These are phyloP conservation scores for Pyrenochaeta sp. DNA, from an alignment of 2,329 filamentous ascomycete genomes.

Conservation along the genomic window DNA sequence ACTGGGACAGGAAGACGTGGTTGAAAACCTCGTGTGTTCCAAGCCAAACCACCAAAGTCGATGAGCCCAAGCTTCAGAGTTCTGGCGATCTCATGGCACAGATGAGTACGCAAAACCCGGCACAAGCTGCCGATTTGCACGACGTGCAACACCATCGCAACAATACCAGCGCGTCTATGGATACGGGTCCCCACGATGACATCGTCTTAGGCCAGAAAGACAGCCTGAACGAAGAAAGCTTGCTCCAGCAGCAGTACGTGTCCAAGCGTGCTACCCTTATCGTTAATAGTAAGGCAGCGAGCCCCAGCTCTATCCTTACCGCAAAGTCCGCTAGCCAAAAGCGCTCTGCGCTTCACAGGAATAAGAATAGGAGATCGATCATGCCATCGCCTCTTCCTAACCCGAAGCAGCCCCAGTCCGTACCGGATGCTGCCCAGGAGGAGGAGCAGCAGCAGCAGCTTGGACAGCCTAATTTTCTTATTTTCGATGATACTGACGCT, in stretches of 20 bases:
- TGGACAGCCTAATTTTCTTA: background rate
- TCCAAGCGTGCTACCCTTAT: background rate
- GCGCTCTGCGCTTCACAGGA: constrained; percentile 9
- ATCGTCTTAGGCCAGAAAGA: background rate
- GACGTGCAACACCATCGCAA: background rate
- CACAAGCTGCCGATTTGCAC: background rate
- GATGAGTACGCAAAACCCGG: background rate
- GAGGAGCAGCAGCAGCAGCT: background rate
- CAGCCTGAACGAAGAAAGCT: no score
- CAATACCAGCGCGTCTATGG: background rate
- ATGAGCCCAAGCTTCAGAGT: background rate
- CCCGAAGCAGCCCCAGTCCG: background rate
- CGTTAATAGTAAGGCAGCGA: background rate
- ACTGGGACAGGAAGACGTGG: constrained; percentile 5
- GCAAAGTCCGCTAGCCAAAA: constrained; percentile 6
- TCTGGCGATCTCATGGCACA: background rate
- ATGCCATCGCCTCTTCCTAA: constrained; percentile 8
- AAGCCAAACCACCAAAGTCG: background rate
- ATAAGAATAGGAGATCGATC: constrained; percentile 12
- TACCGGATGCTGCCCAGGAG: background rate
- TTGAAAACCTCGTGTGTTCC: background rate
- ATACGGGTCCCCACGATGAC: background rate
- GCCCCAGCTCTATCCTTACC: background rate
- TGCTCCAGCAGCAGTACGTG: background rate
- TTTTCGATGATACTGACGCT: background rate